Evolutionary conservation across 352 stramenopile genomes (phyloP).

Genomic region (Phytopythium cucurbitacearum): DNA sequence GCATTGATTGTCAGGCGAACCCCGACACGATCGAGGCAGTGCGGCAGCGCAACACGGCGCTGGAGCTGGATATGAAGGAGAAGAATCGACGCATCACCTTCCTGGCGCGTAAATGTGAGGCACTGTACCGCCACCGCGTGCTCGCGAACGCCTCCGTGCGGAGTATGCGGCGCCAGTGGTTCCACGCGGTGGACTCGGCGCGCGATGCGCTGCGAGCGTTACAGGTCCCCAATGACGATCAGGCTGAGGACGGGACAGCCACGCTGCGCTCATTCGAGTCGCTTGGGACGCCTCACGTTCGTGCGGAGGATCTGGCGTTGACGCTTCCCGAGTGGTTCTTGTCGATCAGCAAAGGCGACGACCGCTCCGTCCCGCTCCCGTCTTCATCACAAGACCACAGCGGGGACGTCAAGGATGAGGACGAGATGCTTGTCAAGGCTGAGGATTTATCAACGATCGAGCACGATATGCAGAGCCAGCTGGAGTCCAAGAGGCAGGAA

Average conservation of each 20-base stretch:
- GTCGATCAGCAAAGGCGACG: conserved; percentile 43
- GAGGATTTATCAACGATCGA: conserved; percentile 43
- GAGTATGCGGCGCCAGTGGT: conserved; percentile 57
- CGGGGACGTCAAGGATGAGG: conserved; percentile 16
- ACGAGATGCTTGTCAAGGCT: conserved; percentile 19
- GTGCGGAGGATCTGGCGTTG: conserved; percentile 36
- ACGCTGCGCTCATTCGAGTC: conserved; percentile 29
- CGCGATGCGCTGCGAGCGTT: conserved; percentile 19
- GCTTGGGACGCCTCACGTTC: conserved; percentile 41
- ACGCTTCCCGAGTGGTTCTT: conserved; percentile 72
- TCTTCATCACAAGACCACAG: not conserved
- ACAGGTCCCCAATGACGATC: conserved; percentile 7
- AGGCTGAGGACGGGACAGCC: conserved; percentile 24
- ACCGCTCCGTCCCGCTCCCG: conserved; percentile 6
- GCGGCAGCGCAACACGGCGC: conserved; percentile 63
- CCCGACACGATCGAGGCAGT: conserved; percentile 75
- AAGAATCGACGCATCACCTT: conserved; percentile 81
- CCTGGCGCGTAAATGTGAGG: conserved; percentile 60
- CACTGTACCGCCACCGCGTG: conserved; percentile 51
- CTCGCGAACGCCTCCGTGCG: conserved; percentile 46
- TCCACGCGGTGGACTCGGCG: conserved; percentile 64
- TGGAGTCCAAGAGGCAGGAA: conserved; percentile 24
- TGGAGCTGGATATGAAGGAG: conserved; percentile 72
- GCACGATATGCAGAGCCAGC: conserved; percentile 30
- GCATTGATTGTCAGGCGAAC: conserved; percentile 34